Evolutionary conservation across 177 flowering plant species (phyloP).

Genomic region (Vitis hybrid): DNA sequence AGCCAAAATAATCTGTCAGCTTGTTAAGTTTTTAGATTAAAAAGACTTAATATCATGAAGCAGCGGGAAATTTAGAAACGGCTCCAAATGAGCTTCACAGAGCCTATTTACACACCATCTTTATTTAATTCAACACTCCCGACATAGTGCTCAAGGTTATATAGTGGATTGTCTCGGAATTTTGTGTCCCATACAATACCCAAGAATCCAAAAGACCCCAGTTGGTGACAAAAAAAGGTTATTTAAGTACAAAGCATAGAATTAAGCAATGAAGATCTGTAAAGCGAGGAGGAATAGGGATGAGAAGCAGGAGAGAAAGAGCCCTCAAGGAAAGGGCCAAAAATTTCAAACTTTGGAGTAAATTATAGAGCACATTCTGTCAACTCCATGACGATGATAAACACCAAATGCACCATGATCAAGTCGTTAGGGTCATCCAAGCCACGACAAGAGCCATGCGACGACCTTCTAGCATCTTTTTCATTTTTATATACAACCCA

Average conservation of each 20-base stretch:
- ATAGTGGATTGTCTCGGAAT: no score
- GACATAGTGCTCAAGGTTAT: no score
- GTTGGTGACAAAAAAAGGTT: background rate
- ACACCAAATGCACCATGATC: slow-evolving; percentile 30
- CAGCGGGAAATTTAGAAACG: no score
- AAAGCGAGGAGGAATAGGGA: slow-evolving; percentile 13
- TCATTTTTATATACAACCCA: slow-evolving; percentile 2
- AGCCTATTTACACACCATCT: no score
- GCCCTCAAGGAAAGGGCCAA: slow-evolving; percentile 23
- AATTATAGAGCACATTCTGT: slow-evolving; percentile 24
- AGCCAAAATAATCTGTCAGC: no score
- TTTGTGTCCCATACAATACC: no score
- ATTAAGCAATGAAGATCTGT: slow-evolving; percentile 1
- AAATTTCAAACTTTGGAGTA: slow-evolving; percentile 8
- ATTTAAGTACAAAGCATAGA: background rate
- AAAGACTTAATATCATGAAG: no score
- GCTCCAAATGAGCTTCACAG: no score
- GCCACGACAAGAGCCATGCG: slow-evolving; percentile 37
- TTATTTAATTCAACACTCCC: no score
- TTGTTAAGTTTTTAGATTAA: no score
- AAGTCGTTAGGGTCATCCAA: slow-evolving; percentile 26
- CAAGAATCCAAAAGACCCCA: background rate
- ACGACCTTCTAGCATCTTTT: slow-evolving; percentile 23
- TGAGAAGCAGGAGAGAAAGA: slow-evolving; percentile 14
- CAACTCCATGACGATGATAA: slow-evolving; percentile 28